phyloP scores from a whole-genome alignment of 257 asterid genomes.

The Solanum chilense region DNA sequence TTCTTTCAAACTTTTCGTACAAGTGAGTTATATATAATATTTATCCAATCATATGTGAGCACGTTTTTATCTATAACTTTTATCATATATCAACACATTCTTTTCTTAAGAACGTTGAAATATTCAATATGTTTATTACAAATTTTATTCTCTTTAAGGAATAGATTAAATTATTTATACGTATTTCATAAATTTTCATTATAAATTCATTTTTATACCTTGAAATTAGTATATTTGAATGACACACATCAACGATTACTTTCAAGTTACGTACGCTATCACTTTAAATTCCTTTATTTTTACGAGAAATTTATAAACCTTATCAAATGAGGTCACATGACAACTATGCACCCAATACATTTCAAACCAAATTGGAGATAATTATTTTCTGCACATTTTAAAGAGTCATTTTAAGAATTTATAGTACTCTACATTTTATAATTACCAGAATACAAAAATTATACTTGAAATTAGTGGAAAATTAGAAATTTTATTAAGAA shows the following conservation, averaged over 20 bases:
- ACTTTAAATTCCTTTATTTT: no score
- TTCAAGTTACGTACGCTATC: not conserved
- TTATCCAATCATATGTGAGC: not conserved
- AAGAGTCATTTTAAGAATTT: no score
- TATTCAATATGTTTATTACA: not conserved
- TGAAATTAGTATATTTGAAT: no score
- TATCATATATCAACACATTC: not conserved
- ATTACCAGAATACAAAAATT: no score
- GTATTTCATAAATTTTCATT: no score
- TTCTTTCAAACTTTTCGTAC: no score
- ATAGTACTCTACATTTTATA: no score
- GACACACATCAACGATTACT: not conserved
- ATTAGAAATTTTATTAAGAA: no score
- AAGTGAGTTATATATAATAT: not conserved
- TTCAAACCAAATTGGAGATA: no score
- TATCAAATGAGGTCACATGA: not conserved
- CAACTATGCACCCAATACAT: not conserved
- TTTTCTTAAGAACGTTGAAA: no score
- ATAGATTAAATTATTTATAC: no score
- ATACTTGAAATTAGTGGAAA: not conserved
- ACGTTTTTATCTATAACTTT: not conserved
- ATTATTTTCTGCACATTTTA: no score
- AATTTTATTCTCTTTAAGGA: not conserved
- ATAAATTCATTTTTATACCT: not conserved
- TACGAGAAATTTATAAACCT: rapidly evolving